Base-by-base conservation (phyloP, 2,329 filamentous ascomycete species). In the Aaosphaeria pasadenensis region DNA sequence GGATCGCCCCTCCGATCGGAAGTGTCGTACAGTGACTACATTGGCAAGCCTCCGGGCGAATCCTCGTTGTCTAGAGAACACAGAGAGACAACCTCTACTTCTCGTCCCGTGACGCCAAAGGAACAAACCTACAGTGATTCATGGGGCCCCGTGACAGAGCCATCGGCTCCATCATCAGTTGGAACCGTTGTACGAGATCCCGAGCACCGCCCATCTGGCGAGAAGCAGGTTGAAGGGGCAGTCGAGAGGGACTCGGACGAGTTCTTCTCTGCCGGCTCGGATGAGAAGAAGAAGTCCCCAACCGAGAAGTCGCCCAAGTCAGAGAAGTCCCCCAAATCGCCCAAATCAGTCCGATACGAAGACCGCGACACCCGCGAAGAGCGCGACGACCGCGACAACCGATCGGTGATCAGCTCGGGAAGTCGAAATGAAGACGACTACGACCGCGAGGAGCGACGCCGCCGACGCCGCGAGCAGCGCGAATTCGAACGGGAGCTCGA, bases 1-100 rank as follows among this genome's bases (percentile, higher is more conserved):
- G 70, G 71, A 47, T 76, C 73, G 29, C 74, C 74, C 5, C 60
- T 77, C 32, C 60, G 74, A 30, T 66, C 72, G n/a, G 74, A 76
- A 49, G 63, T 74, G 45, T 68, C 70, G 29, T 70, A 71, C 45
- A 64, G 75, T 13, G 74, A 76, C 48, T 74, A 76, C 45, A 60
- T 74, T 17, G 65, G 67, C 13, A 45, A 55, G 9, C 41, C 33
- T 2, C 7, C 28, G 7, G 39, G 17, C 9, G 11, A 41, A 41
- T 11, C 7, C 41, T 32, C 30, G 11, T 3, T 24, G 17, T 24
- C 17, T 24, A 24, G 17, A 24, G 17, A 24, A 3, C 17, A 24
- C 17, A 24, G 17, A 24, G 17, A 24, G 17, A 24, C 17, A 24
- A 24, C 17, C 2, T 36, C 33, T n/a, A 36, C 33, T 2, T 9